Percentiles rank a stretch among this genome's conserved stretches.
These are phyloP conservation scores for Penicillium sp. DNA, from an alignment of 2,329 filamentous ascomycete species.

Conservation along the genomic window DNA sequence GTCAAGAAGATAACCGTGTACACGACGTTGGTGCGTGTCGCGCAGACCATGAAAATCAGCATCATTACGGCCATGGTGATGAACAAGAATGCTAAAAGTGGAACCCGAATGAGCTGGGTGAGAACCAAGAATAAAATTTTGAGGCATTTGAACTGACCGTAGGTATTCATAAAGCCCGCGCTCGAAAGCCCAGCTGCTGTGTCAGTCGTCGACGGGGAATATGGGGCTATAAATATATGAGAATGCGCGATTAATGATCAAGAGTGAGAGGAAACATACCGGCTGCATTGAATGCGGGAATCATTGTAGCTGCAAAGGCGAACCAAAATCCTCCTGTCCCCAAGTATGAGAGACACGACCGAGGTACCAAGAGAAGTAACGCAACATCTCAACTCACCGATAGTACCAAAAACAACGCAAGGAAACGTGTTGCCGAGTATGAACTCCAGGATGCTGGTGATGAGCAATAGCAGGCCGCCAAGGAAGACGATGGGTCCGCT, in stretches of 20 bases:
- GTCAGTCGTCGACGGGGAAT: slow-evolving; percentile 29
- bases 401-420: slow-evolving; percentile 58
- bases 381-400: slow-evolving; percentile 39
- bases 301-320: slow-evolving; percentile 57
- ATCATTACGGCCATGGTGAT: slow-evolving; percentile 68
- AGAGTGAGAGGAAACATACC: slow-evolving; percentile 41
- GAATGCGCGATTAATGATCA: slow-evolving; percentile 46
- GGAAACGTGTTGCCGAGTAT: slow-evolving; percentile 63
- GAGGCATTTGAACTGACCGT: slow-evolving; percentile 12
- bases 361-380: too few relatives aligned
- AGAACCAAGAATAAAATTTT: rapidly evolving
- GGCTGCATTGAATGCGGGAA: slow-evolving; percentile 56
- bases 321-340: slow-evolving; percentile 55
- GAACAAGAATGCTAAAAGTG: slow-evolving; percentile 57
- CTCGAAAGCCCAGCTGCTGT: slow-evolving; percentile 29
- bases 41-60: slow-evolving; percentile 68
- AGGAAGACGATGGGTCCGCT: slow-evolving; percentile 56
- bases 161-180: slow-evolving; percentile 27
- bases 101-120: background rate
- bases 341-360: slow-evolving; percentile 1
- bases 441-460: slow-evolving; percentile 59
- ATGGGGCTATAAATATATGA: slow-evolving; percentile 21
- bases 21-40: slow-evolving; percentile 70
- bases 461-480: slow-evolving; percentile 56
- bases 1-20: slow-evolving; percentile 70